Conservation (phyloP, 2,329 filamentous ascomycete species). For the Stemphylium beticola region DNA sequence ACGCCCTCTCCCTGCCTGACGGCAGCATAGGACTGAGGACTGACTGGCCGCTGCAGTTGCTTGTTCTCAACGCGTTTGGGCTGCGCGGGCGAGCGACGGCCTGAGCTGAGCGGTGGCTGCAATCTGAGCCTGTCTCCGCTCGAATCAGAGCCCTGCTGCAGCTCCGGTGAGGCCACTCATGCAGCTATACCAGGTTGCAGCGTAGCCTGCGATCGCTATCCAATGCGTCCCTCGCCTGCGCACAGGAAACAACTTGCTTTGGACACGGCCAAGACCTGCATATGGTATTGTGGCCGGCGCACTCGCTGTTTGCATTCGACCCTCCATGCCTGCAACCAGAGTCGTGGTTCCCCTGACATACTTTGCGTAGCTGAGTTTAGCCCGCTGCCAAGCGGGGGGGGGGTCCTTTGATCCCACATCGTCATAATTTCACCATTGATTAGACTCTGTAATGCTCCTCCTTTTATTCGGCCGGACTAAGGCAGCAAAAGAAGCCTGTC, state of each 20-base stretch:
- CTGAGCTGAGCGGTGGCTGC: conserved; percentile 24
- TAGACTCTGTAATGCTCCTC: conserved; percentile 25
- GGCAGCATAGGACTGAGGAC: conserved; percentile 18
- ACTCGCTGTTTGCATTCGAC: conserved; percentile 18
- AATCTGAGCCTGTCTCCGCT: conserved; percentile 33
- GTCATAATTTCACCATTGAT: conserved; percentile 35
- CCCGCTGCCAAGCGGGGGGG: conserved; percentile 17
- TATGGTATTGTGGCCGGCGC: conserved; percentile 36
- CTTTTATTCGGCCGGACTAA: conserved; percentile 35
- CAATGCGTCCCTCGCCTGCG: conserved; percentile 39
- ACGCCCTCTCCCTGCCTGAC: conserved; percentile 9
- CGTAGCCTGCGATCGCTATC: conserved; percentile 36
- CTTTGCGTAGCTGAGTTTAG: conserved; percentile 11
- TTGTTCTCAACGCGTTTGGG: conserved; percentile 12
- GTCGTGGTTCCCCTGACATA: conserved; percentile 30
- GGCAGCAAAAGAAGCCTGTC: conserved; percentile 17
- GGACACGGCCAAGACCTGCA: conserved; percentile 34
- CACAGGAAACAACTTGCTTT: conserved; percentile 40
- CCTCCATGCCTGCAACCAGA: conserved; percentile 20
- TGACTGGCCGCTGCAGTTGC: conserved; percentile 18
- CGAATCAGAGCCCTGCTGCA: conserved; percentile 34
- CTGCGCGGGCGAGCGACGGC: conserved; percentile 5
- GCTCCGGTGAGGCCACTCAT: conserved; percentile 46
- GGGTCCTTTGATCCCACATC: conserved; percentile 28
- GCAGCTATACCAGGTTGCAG: conserved; percentile 46